Percentiles rank a stretch among this genome's conserved stretches.
These are phyloP conservation scores for Xylona heveae DNA, from an alignment of 495 filamentous ascomycete genomes.

Conservation along the genomic window DNA sequence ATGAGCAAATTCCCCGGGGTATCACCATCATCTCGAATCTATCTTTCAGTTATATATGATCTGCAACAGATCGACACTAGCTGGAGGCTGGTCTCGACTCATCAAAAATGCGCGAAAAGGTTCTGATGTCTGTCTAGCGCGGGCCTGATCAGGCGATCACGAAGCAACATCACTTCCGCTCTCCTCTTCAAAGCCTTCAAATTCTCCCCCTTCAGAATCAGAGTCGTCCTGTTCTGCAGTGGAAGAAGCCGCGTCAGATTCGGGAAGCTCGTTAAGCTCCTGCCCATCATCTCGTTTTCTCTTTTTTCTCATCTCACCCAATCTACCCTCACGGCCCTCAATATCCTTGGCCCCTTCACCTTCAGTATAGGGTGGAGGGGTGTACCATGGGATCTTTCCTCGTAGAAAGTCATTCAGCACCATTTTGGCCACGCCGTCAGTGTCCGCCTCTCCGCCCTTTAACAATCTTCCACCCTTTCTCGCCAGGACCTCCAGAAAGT, in stretches of 20 bases:
- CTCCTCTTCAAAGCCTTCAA: constrained; percentile 19
- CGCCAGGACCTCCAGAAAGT: constrained; percentile 73
- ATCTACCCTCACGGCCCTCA: constrained; percentile 32
- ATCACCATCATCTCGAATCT: too few species aligned
- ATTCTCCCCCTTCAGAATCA: constrained; percentile 11
- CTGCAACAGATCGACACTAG: too few species aligned
- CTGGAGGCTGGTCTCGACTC: too few species aligned
- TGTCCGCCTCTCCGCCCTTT: constrained; percentile 76
- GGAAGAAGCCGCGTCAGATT: constrained; percentile 1
- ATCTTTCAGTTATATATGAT: too few species aligned
- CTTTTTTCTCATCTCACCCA: constrained; percentile 43
- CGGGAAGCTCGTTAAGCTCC: constrained; percentile 12
- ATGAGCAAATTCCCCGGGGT: too few species aligned
- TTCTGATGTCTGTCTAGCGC: too few species aligned
- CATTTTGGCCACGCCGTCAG: constrained; percentile 89
- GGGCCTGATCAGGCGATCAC: too few species aligned
- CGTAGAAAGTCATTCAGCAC: constrained; percentile 87
- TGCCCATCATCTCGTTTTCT: constrained; percentile 27
- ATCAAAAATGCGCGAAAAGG: too few species aligned
- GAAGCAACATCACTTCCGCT: constrained; percentile 8
- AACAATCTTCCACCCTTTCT: constrained; percentile 71
- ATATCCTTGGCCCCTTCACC: constrained; percentile 23
- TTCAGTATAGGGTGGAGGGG: constrained; percentile 45
- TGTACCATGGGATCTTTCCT: constrained; percentile 93
- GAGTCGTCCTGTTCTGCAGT: not conserved